Evolutionary conservation across 352 stramenopile species (phyloP).

Genomic region (Phytophthora pinifolia): DNA sequence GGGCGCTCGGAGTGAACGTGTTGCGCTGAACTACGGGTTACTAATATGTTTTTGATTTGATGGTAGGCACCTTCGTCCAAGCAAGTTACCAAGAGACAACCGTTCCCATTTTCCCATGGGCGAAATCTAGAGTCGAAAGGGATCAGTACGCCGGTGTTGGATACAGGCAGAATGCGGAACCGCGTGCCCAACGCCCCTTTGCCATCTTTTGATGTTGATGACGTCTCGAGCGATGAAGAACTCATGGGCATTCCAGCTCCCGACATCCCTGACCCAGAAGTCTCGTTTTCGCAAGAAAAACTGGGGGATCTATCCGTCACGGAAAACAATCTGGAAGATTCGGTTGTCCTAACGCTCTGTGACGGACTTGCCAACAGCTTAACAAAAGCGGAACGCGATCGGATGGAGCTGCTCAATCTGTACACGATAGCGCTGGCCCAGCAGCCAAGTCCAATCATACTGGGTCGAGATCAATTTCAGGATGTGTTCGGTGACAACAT

Average conservation of each 20-base stretch:
- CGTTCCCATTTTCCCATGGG: conserved; percentile 23
- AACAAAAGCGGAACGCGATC: conserved; percentile 40
- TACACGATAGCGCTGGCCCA: conserved; percentile 41
- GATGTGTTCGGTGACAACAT: conserved; percentile 72
- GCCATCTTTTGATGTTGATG: conserved; percentile 22
- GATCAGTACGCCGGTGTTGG: conserved; percentile 22
- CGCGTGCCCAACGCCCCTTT: conserved; percentile 8
- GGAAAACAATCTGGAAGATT: conserved; percentile 41
- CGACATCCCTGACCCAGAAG: conserved; percentile 44
- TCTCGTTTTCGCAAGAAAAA: conserved; percentile 71
- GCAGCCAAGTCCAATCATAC: conserved; percentile 33
- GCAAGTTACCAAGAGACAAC: conserved; percentile 21
- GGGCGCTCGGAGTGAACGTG: background rate
- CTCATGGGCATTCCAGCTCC: conserved; percentile 42
- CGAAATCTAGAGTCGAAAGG: conserved; percentile 22
- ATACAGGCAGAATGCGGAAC: conserved; percentile 10
- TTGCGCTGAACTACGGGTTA: no score
- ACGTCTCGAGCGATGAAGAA: conserved; percentile 63
- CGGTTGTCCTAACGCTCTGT: conserved; percentile 37
- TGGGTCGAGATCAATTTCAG: conserved; percentile 60
- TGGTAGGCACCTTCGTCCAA: conserved; percentile 28
- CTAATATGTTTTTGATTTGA: background rate
- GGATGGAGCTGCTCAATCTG: conserved; percentile 51
- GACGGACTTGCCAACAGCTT: conserved; percentile 46
- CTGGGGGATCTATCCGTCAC: conserved; percentile 64